Evolutionary conservation across 257 asterid genomes (phyloP).

Genomic region (Orobanche coerulescens): DNA sequence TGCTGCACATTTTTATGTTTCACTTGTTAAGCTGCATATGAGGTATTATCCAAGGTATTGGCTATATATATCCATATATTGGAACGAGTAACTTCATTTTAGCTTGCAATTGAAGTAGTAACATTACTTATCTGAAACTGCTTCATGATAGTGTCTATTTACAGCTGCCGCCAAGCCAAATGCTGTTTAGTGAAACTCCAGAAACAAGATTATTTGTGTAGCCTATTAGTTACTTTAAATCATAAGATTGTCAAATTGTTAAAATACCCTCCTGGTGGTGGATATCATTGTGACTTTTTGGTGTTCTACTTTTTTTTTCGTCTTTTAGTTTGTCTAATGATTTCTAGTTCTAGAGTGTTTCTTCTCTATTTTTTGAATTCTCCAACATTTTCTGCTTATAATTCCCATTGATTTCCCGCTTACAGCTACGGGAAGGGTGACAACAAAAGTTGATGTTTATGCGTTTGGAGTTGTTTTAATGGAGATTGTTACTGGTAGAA

Average conservation of each 20-base stretch:
- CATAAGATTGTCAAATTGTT: background rate
- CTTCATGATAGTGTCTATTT: background rate
- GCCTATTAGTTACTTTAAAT: background rate
- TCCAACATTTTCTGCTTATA: background rate
- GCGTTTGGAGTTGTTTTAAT: constrained; percentile 86
- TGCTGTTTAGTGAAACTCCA: background rate
- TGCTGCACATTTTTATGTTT: no score
- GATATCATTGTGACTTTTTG: background rate
- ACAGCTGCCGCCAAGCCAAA: background rate
- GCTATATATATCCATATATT: background rate
- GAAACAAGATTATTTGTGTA: background rate
- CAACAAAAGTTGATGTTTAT: constrained; percentile 85
- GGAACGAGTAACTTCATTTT: background rate
- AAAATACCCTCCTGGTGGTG: background rate
- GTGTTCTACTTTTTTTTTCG: background rate
- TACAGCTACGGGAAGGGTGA: constrained; percentile 92
- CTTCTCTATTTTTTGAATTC: background rate
- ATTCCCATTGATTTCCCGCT: background rate
- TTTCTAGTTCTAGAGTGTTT: background rate
- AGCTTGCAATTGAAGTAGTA: background rate
- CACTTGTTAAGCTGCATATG: no score
- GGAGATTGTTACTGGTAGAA: constrained; percentile 84
- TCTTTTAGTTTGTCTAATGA: background rate
- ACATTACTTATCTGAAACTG: no score
- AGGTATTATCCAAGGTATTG: background rate